Evolutionary conservation across 2,329 filamentous ascomycete genomes (phyloP).

Genomic region (Aspergillus transmontanensis): DNA sequence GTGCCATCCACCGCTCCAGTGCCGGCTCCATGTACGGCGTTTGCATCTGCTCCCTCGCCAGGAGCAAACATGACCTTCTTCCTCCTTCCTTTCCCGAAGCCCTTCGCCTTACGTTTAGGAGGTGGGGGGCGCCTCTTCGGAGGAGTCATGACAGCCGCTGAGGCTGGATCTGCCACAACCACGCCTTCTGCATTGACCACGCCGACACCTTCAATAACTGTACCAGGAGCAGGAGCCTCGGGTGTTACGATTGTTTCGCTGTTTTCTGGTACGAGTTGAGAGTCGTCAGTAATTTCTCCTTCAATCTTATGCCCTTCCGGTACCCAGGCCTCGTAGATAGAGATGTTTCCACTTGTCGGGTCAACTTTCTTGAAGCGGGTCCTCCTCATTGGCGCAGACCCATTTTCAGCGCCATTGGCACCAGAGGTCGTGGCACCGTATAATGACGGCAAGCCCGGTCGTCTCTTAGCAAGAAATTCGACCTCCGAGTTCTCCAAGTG

Average conservation of each 20-base stretch:
- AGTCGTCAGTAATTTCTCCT: slow-evolving; percentile 72
- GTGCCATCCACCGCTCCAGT: slow-evolving; percentile 42
- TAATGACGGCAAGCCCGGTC: slow-evolving; percentile 59
- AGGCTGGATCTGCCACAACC: slow-evolving; percentile 54
- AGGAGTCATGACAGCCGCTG: slow-evolving; percentile 50
- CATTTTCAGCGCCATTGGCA: slow-evolving; percentile 31
- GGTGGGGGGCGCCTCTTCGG: slow-evolving; percentile 69
- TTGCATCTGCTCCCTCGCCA: slow-evolving; percentile 45
- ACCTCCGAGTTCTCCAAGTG: slow-evolving; percentile 61
- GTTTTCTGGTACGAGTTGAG: slow-evolving; percentile 50
- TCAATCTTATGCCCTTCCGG: slow-evolving; percentile 77
- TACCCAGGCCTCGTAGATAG: slow-evolving; percentile 81
- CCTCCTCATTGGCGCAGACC: slow-evolving; percentile 65
- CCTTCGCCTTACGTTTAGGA: slow-evolving; percentile 79
- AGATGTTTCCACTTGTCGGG: slow-evolving; percentile 73
- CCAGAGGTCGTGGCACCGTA: slow-evolving; percentile 40
- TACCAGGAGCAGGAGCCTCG: slow-evolving; percentile 56
- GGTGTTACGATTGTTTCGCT: slow-evolving; percentile 36
- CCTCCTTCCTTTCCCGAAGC: slow-evolving; percentile 76
- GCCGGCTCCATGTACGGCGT: slow-evolving; percentile 39
- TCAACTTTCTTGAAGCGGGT: slow-evolving; percentile 80
- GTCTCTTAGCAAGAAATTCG: slow-evolving; percentile 64
- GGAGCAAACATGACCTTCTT: slow-evolving; percentile 65
- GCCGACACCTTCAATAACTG: slow-evolving; percentile 61
- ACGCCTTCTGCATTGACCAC: slow-evolving; percentile 64